Evolutionary conservation across 768 basidiomycete species (phyloP), one percentile per base, ranked within the genome.

Genomic region (Russula griseocarnosa): DNA sequence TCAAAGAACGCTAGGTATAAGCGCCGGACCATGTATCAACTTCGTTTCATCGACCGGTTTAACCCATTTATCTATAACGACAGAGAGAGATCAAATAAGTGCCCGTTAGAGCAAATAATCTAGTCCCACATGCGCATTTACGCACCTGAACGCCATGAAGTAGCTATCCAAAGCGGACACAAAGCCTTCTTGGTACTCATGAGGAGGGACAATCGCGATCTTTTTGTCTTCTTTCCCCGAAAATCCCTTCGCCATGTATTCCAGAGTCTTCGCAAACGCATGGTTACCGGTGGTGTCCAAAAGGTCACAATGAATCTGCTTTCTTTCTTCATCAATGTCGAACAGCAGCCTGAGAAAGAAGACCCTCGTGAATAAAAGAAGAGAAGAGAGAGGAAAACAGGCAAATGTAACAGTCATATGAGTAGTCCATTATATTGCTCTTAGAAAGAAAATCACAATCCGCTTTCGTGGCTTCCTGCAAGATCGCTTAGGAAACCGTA

Each of bases 381-480:
- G n/a, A 9, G 32, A 30, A 20, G 5, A 34, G 9, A 34, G 4
- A 28, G n/a, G 13, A 26, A 14, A 6, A 18, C 0, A 22, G 34
- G 2, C 40, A 32, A n/a, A 44, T 51, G 56, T 42, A n/a, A 30
- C 20, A 20, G 34, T 26, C 86, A 64, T 69, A 88, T 85, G 88
- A 90, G 69, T 92, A 94, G 70, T 94, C 91, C 88, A 92, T 92
- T 69, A 92, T 90, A 66, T 90, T 89, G 68, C 86, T 87, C 69
- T 76, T 81, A 0, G 87, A 79, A 32, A 94, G 76, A 71, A 88
- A 94, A 2, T 87, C 88, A 5, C 86, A 85, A 70, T 92, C 91
- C 50, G 76, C 80, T 67, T 75, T 80, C 66, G 92, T 77, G 2
- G 88, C 89, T 66, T 89, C 86, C 32, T 78, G 79, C 0, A 94